Percentiles rank a stretch among this genome's conserved stretches.
These are phyloP conservation scores for Suillus ampliporus DNA, from an alignment of 768 basidiomycete genomes.

Conservation along the genomic window DNA sequence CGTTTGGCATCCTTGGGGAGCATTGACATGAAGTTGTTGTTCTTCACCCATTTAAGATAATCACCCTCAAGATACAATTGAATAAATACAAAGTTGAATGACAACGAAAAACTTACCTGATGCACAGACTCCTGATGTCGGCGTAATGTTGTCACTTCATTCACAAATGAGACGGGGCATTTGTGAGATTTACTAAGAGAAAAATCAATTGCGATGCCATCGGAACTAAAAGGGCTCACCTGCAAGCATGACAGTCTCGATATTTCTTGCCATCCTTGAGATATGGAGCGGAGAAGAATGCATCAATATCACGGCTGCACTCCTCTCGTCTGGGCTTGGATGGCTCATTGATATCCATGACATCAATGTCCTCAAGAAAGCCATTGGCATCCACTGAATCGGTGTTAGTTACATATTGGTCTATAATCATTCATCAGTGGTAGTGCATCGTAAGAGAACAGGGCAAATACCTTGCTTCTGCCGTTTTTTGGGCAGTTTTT, in stretches of 20 bases:
- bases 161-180: no score
- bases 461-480: neutral
- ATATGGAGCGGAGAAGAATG: no score
- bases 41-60: conserved; percentile 16
- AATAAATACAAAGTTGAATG: no score
- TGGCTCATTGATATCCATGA: neutral
- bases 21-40: conserved; percentile 27
- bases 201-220: no score
- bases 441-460: neutral
- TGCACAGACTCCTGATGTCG: no score
- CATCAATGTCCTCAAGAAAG: neutral
- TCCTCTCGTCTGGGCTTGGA: neutral
- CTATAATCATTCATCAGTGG: conserved; percentile 1
- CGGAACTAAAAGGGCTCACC: no score
- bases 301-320: no score
- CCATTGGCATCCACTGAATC: neutral
- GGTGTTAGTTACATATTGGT: neutral
- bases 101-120: no score
- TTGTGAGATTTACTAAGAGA: no score
- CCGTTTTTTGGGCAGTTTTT: neutral
- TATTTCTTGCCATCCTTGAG: neutral
- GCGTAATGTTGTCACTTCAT: no score
- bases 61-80: conserved; percentile 3
- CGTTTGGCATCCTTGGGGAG: conserved; percentile 25
- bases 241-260: conserved; percentile 1